phyloP scores from a whole-genome alignment of 345 rosid genomes.

The Mangifera indica region DNA sequence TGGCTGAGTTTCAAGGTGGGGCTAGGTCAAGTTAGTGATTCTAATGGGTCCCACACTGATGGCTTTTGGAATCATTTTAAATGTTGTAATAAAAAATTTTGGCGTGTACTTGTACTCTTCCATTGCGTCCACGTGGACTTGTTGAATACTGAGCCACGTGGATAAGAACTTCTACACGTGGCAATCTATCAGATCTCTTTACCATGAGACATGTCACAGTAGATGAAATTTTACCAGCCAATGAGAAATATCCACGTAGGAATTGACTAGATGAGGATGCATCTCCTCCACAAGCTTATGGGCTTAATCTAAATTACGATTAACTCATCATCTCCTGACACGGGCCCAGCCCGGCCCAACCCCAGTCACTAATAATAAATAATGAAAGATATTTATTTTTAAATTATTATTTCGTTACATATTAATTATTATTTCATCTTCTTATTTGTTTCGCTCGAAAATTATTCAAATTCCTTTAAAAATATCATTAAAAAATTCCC shows the following conservation, averaged over 20 bases:
- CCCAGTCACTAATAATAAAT: no score
- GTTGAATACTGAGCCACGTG: neutral
- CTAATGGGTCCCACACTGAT: conserved; percentile 16
- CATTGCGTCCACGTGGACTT: neutral
- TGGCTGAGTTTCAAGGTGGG: conserved; percentile 37
- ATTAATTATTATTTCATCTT: no score
- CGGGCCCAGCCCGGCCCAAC: no score
- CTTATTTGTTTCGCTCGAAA: no score
- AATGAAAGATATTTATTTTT: no score
- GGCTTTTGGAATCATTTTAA: conserved; percentile 27
- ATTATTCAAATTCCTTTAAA: no score
- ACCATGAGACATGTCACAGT: no score
- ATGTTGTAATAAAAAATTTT: neutral
- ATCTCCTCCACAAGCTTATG: conserved; percentile 24
- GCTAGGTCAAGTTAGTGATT: neutral
- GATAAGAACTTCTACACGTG: neutral
- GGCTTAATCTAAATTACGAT: no score
- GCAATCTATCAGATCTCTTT: neutral
- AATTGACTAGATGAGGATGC: conserved; percentile 31
- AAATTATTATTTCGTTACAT: no score
- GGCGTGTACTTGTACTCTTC: neutral
- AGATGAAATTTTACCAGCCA: conserved; percentile 16
- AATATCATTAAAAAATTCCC: no score
- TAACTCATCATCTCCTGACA: no score
- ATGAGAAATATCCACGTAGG: conserved; percentile 14